Evolutionary conservation across 768 basidiomycete species (phyloP), one percentile per base, ranked within the genome.

Genomic region (Artomyces pyxidatus): DNA sequence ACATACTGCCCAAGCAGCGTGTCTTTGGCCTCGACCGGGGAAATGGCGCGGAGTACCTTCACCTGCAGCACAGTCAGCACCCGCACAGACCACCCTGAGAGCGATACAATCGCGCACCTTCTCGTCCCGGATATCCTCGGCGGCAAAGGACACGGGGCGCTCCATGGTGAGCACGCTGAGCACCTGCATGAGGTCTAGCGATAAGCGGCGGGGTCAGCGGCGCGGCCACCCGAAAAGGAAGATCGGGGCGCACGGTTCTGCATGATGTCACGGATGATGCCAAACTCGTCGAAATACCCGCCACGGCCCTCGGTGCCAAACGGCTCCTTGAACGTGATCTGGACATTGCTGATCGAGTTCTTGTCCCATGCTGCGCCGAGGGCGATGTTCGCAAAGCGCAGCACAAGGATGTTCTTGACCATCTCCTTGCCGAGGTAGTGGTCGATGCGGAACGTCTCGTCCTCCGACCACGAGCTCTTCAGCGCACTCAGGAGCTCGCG

Each of bases 231-330:
- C 30, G 44, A 32, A 37, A 45, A 28, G 42, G 41, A 40, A 48
- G 28, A 27, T 11, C 29, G 41, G 41, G 22, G 78, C 94, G 69
- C 67, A 96, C 95, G 95, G 70, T 99, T 99, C 73, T 99, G 95
- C 63, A 94, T 73, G 51, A 99, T 76, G 67, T 99, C 95, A 63
- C 95, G 86, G 67, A 99, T 94, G 66, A 99, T 98, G 48, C 96
- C 96, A 68, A 97, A 99, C 69, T 98, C 94, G 66, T 99, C 95
- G 71, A 99, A 99, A 77, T 99, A 99, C 16, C 96, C 95, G n/a
- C 95, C 95, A 57, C 95, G 88, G n/a, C 95, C 95, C 65, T 99
- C 96, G 42, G 95, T 99, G 17, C 95, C 95, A 64, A 98, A 97
- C 2, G 94, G 92, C 68, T 98, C 96, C 73, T 98, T 98, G 81